Evolutionary conservation across 805 yeast species (phyloP).

Genomic region (Tetrapisispora iriomotensis): DNA sequence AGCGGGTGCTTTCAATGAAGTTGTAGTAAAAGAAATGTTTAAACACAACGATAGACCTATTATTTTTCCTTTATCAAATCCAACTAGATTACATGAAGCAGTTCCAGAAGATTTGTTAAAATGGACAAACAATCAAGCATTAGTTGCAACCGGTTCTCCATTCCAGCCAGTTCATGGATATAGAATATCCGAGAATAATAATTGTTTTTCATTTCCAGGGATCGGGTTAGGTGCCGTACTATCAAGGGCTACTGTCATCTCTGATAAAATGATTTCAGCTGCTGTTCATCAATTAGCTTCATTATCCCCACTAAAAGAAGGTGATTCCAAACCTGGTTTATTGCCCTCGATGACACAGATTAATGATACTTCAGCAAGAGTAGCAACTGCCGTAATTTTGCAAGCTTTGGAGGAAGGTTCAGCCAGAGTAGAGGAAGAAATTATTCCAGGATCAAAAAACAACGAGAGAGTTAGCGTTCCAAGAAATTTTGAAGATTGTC

Average conservation of each 20-base stretch:
- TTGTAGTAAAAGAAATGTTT: conserved; percentile 80
- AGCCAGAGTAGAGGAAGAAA: conserved; percentile 56
- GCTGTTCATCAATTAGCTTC: conserved; percentile 87
- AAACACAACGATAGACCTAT: conserved; percentile 79
- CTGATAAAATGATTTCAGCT: conserved; percentile 90
- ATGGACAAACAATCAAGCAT: conserved; percentile 87
- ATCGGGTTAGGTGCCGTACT: conserved; percentile 93
- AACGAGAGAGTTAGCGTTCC: conserved; percentile 50
- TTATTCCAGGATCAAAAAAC: conserved; percentile 15
- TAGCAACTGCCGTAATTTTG: conserved; percentile 88
- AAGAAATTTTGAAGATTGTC: conserved; percentile 67
- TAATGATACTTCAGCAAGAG: conserved; percentile 77
- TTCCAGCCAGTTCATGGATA: conserved; percentile 90
- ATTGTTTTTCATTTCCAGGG: conserved; percentile 97
- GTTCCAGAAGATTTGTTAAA: conserved; percentile 79
- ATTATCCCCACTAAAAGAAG: conserved; percentile 57
- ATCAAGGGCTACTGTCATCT: conserved; percentile 70
- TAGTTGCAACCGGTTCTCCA: conserved; percentile 98
- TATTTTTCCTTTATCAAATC: conserved; percentile 92
- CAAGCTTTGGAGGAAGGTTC: conserved; percentile 81
- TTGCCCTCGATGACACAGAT: conserved; percentile 84
- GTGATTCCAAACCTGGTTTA: conserved; percentile 41
- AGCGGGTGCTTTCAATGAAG: conserved; percentile 88
- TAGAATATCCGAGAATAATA: conserved; percentile 87
- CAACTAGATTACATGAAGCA: conserved; percentile 92